phyloP scores from a whole-genome alignment of 2,329 filamentous ascomycete species.

The Hypoxylon sp. region DNA sequence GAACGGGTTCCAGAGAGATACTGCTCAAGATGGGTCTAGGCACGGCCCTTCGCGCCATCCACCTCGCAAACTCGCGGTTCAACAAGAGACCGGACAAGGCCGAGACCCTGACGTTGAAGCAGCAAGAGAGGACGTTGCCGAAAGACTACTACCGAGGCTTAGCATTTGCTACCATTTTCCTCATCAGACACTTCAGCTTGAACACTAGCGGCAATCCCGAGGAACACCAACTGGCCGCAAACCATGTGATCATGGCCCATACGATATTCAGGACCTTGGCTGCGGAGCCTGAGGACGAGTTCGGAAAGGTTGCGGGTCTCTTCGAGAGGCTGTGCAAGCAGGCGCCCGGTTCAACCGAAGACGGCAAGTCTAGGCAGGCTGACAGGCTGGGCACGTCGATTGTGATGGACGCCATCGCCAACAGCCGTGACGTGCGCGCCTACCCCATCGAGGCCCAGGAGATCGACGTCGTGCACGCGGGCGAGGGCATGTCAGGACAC shows the following conservation, averaged over 20 bases:
- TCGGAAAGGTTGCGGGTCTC: constrained; percentile 34
- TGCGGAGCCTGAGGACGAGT: constrained; percentile 37
- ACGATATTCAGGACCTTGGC: constrained; percentile 41
- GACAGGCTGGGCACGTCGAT: constrained; percentile 41
- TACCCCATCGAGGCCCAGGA: constrained; percentile 21
- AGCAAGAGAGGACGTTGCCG: constrained; percentile 33
- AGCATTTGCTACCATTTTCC: constrained; percentile 45
- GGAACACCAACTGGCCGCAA: constrained; percentile 43
- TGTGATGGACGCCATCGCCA: constrained; percentile 37
- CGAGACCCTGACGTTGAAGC: constrained; percentile 19
- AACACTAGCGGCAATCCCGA: constrained; percentile 38
- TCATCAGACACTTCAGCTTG: constrained; percentile 43
- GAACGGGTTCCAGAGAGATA: constrained; percentile 36
- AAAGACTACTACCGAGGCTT: constrained; percentile 43
- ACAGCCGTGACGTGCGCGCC: constrained; percentile 32
- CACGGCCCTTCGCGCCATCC: constrained; percentile 41
- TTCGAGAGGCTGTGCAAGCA: constrained; percentile 43
- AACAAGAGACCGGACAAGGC: constrained; percentile 24
- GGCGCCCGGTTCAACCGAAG: constrained; percentile 31
- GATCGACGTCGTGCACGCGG: constrained; percentile 10
- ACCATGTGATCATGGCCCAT: constrained; percentile 42
- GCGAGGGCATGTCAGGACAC: constrained; percentile 1
- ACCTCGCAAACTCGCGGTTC: constrained; percentile 37
- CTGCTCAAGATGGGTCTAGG: constrained; percentile 41
- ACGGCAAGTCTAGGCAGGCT: constrained; percentile 22